Percentiles rank a stretch among this genome's conserved stretches.
Evolutionary conservation across 495 filamentous ascomycete genomes (phyloP).

Genomic region (Geopyxis carbonaria): DNA sequence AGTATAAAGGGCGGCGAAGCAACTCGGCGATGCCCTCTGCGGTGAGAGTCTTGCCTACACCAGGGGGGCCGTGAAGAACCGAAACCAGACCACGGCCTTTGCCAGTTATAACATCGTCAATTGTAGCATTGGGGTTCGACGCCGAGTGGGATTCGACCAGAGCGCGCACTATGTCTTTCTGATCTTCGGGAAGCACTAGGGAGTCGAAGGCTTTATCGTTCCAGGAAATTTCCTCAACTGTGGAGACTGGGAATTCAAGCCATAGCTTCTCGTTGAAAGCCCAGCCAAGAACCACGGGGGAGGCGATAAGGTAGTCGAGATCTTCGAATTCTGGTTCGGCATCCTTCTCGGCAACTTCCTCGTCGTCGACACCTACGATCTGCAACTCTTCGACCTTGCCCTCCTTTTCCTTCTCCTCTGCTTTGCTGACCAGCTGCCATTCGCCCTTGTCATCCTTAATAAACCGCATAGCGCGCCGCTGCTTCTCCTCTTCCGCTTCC

Average conservation of each 20-base stretch:
- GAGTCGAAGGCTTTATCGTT: conserved; percentile 66
- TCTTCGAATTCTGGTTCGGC: conserved; percentile 49
- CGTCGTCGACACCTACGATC: conserved; percentile 40
- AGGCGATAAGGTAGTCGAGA: conserved; percentile 75
- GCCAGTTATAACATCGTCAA: conserved; percentile 68
- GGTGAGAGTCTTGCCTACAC: conserved; percentile 58
- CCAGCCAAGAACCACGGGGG: conserved; percentile 86
- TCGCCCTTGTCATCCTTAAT: conserved; percentile 46
- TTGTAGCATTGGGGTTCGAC: conserved; percentile 56
- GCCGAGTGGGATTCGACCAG: conserved; percentile 59
- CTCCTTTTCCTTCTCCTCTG: background rate
- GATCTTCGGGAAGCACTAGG: conserved; percentile 55
- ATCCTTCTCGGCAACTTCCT: conserved; percentile 27
- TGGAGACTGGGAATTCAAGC: conserved; percentile 76
- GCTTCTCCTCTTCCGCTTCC: conserved; percentile 36
- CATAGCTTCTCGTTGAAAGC: conserved; percentile 79
- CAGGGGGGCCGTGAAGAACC: conserved; percentile 42
- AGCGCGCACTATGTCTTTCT: conserved; percentile 66
- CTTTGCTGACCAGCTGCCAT: conserved; percentile 28
- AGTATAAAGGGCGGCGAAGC: conserved; percentile 51
- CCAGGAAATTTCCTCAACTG: conserved; percentile 67
- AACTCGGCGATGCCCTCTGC: conserved; percentile 57
- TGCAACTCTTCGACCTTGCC: conserved; percentile 37
- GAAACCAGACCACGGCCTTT: conserved; percentile 60
- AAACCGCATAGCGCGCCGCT: conserved; percentile 39